These are phyloP conservation scores for Ogataea paraovalis DNA, from an alignment of 805 yeast genomes.

Conservation along the genomic window DNA sequence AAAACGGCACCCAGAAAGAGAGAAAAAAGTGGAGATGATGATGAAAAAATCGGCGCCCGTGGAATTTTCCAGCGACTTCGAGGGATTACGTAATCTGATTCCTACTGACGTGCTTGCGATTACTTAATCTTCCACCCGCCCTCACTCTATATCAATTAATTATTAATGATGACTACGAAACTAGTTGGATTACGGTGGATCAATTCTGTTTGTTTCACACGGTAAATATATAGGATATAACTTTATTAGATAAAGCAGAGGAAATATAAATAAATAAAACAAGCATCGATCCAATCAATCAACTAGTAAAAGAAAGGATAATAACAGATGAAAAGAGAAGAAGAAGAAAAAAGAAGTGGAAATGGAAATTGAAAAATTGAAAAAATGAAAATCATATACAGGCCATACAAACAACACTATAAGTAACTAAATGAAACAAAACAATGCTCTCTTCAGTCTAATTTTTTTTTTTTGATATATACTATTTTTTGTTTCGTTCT, in stretches of 20 bases:
- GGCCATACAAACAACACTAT: not conserved
- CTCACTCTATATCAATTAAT: too few species aligned
- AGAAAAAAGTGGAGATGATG: not conserved
- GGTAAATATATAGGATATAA: not conserved
- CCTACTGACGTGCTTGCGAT: not conserved
- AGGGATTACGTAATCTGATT: not conserved
- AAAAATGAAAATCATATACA: not conserved
- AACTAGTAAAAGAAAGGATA: not conserved
- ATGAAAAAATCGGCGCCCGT: not conserved
- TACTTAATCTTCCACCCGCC: too few species aligned
- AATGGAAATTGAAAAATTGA: not conserved
- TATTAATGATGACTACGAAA: too few species aligned
- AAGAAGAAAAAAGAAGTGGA: not conserved
- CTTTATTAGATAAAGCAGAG: not conserved
- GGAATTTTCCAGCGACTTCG: not conserved
- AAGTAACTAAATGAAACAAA: not conserved
- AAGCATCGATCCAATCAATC: not conserved
- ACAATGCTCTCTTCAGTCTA: not conserved
- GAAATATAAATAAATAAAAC: not conserved
- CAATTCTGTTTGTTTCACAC: not conserved
- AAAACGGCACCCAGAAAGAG: too few species aligned
- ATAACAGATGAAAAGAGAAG: not conserved
- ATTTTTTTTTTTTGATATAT: not conserved
- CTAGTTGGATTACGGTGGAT: too few species aligned
- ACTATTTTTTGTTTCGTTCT: not conserved